Evolutionary conservation across 352 stramenopile species (phyloP), one percentile per base, ranked within the genome.

Genomic region (Stephanocyclus meneghinianus): DNA sequence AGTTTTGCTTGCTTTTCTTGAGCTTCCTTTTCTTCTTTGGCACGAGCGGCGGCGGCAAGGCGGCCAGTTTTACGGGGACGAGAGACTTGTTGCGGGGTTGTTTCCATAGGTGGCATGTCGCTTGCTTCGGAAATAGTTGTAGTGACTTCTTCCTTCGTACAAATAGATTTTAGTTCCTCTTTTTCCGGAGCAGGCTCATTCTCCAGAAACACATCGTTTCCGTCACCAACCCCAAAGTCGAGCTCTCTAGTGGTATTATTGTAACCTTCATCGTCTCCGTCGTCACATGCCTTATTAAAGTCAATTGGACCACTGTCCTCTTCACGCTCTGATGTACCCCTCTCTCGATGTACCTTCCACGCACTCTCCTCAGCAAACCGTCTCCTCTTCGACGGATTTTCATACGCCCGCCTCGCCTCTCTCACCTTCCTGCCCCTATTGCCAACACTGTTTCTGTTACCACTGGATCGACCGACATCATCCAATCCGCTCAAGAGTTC

Each of bases 401-500:
- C 37, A 30, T 51, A 51, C 37, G 67, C 40, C 21, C 47, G 13
- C 53, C 53, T 62, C 35, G 35, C 3, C 35, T 40, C 35, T 42
- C 26, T 62, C 15, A 32, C 51, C 50, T 44, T 64, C 53, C 76
- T 45, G 13, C 76, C 16, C 29, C 59, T 51, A 35, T n/a, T 55
- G 64, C 44, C 29, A 50, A 59, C 26, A 15, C 8, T 62, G 59
- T 26, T 18, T 10, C n/a, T 67, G 32, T 47, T 29, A 15, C 21
- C 15, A 62, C 3, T 26, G n/a, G 13, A 21, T 6, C 45, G 57
- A 65, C 37, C 16, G 48, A 65, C 45, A 61, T 84, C 47, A 73
- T 88, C 83, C 47, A 88, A 69, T 40, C 73, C 78, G 35, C 72
- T 67, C 64, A 91, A 70, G 11, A 90, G 47, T 62, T 85, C 76